Base-by-base conservation (phyloP, 2,329 filamentous ascomycete genomes). In the Beauveria asiatica region DNA sequence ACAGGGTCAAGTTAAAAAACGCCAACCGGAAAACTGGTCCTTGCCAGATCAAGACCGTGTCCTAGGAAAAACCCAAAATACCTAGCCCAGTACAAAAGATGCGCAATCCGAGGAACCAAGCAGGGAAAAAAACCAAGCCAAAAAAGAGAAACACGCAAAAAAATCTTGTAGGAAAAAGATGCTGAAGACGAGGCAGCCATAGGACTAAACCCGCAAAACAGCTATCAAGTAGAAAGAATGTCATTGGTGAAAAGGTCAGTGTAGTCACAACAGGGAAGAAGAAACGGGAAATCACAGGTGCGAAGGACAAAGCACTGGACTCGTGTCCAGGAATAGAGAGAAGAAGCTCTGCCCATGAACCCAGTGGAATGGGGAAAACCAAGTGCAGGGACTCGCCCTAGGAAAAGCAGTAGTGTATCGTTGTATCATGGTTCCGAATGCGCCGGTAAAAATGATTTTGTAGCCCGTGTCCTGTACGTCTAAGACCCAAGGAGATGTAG, bases 391-490 rank as follows among this genome's bases (percentile, higher is more conserved):
- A 30, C 53, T 55, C 37, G 46, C 45, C 53, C 56, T n/a, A 49
- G 37, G 66, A 63, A 64, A 61, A 64, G 62, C 30, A 67, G 61
- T 57, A 50, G 61, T 63, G 17, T 52, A 59, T 59, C 57, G 57
- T 55, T 60, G 51, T 65, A 62, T 64, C 64, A 64, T 63, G 61
- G 61, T 64, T 62, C 65, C 63, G 16, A 57, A 63, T 61, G 67
- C 68, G 68, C 68, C 68, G 59, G 60, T 63, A 33, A 64, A 63
- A 59, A 60, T 56, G 44, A 51, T 55, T 55, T 60, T 45, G 57
- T 42, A 49, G 51, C 54, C 54, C 21, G 42, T 56, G 58, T n/a
- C 51, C 58, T 44, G 58, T 44, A 50, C 44, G 58, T 60, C 58
- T 60, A 60, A 50, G 45, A 30, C 30, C 27, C 45, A 37, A 46